Percentiles rank a stretch among this genome's conserved stretches.
Evolutionary conservation across 2,329 filamentous ascomycete species (phyloP).

Genomic region (Aureobasidium sp.): DNA sequence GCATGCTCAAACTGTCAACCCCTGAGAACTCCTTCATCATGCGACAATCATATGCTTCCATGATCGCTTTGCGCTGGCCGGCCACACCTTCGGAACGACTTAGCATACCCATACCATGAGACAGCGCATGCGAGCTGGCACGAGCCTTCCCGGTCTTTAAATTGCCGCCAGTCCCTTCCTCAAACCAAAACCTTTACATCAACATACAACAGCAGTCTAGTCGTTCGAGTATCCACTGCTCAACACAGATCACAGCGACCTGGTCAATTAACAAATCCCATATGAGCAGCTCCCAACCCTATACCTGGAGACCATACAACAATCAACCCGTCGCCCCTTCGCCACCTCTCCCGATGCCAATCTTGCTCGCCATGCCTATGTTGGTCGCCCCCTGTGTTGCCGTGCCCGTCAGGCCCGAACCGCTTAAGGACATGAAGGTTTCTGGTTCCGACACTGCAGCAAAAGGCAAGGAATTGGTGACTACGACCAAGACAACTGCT

Average conservation of each 20-base stretch:
- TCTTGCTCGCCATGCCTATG: not conserved
- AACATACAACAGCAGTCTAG: not conserved
- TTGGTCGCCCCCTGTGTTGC: not conserved
- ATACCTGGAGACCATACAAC: constrained; percentile 22
- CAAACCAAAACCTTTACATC: not conserved
- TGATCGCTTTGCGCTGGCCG: not conserved
- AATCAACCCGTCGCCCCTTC: constrained; percentile 19
- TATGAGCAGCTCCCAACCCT: constrained; percentile 17
- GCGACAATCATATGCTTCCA: not conserved
- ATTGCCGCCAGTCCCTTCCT: not conserved
- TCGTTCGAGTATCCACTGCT: not conserved
- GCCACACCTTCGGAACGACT: not conserved
- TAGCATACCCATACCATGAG: not conserved
- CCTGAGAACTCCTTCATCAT: not conserved
- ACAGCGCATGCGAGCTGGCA: not conserved
- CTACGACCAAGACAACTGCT: not conserved
- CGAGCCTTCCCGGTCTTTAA: not conserved
- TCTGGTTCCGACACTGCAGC: not conserved
- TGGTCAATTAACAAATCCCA: not conserved
- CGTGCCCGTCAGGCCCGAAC: not conserved
- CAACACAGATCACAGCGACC: not conserved
- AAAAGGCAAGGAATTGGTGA: not conserved
- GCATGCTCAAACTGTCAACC: not conserved
- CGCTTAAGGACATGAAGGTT: not conserved
- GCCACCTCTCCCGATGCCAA: not conserved